Evolutionary conservation across 2,329 filamentous ascomycete species (phyloP).

Genomic region (Cytospora piceae): DNA sequence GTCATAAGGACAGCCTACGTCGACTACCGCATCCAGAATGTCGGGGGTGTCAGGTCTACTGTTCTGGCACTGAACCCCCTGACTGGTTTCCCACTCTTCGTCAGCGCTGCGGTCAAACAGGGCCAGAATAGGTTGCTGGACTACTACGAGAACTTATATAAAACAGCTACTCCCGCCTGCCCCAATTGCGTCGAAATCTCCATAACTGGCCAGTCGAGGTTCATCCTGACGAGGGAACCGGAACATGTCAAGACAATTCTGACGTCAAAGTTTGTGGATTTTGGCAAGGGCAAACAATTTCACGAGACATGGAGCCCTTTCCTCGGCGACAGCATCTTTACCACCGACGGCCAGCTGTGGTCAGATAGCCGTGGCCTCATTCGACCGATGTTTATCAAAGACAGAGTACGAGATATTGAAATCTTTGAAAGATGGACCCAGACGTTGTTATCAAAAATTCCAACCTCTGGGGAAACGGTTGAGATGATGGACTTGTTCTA

Average conservation of each 20-base stretch:
- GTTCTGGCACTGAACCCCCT: conserved; percentile 41
- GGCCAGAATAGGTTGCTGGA: conserved; percentile 41
- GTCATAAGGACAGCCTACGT: conserved; percentile 34
- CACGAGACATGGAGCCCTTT: conserved; percentile 50
- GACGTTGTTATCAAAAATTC: conserved; percentile 62
- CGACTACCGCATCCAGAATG: conserved; percentile 38
- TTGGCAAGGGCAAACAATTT: conserved; percentile 50
- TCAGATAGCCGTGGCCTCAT: conserved; percentile 57
- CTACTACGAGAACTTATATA: conserved; percentile 39
- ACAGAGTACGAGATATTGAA: conserved; percentile 52
- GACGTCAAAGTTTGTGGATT: conserved; percentile 60
- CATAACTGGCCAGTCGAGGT: conserved; percentile 39
- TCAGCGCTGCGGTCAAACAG: conserved; percentile 36
- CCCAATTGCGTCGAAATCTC: conserved; percentile 45
- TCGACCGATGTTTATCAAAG: conserved; percentile 56
- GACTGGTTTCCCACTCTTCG: conserved; percentile 39
- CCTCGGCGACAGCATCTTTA: conserved; percentile 61
- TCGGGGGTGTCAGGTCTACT: conserved; percentile 41
- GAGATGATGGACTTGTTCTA: conserved; percentile 68
- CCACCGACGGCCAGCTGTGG: conserved; percentile 56
- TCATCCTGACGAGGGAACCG: conserved; percentile 55
- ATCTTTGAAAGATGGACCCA: conserved; percentile 65
- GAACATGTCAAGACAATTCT: conserved; percentile 62
- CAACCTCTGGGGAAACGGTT: conserved; percentile 55
- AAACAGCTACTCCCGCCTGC: conserved; percentile 37